Evolutionary conservation across 1,284 basidiomycete genomes (phyloP).

Genomic region (Xerocomus nothofagi): DNA sequence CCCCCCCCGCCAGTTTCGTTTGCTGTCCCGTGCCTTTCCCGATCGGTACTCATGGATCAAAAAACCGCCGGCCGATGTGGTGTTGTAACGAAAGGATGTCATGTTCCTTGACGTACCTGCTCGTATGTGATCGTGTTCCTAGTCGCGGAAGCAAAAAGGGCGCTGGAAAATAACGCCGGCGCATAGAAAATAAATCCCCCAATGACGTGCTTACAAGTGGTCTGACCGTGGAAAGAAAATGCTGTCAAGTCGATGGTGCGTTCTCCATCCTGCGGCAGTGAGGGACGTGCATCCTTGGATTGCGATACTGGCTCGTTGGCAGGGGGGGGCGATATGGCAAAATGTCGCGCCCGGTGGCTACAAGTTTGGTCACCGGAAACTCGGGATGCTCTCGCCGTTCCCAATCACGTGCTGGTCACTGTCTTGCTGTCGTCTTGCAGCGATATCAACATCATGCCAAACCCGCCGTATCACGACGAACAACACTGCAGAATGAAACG

Average conservation of each 20-base stretch:
- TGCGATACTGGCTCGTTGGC: not conserved
- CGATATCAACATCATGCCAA: constrained; percentile 1
- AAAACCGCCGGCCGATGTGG: not conserved
- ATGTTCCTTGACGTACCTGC: constrained; percentile 1
- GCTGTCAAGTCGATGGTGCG: not conserved
- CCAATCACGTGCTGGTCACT: not conserved
- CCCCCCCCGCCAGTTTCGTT: too few relatives aligned
- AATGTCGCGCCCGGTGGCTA: not conserved
- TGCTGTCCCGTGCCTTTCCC: not conserved
- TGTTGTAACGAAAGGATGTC: not conserved
- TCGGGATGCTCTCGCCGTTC: not conserved
- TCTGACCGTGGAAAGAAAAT: too few relatives aligned
- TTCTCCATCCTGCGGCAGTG: not conserved
- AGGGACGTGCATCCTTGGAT: constrained; percentile 3
- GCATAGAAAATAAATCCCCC: too few relatives aligned
- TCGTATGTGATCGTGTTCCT: not conserved
- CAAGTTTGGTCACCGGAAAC: constrained; percentile 19
- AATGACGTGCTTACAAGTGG: not conserved
- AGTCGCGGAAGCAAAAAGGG: not conserved
- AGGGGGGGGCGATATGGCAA: constrained; percentile 1
- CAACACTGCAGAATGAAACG: constrained; percentile 20
- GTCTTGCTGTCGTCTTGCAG: not conserved
- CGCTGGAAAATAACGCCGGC: not conserved
- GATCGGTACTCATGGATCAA: not conserved
- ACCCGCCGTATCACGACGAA: constrained; percentile 8